phyloP scores from a whole-genome alignment of 169 alveolate genomes.

The Eimeria falciformis region DNA sequence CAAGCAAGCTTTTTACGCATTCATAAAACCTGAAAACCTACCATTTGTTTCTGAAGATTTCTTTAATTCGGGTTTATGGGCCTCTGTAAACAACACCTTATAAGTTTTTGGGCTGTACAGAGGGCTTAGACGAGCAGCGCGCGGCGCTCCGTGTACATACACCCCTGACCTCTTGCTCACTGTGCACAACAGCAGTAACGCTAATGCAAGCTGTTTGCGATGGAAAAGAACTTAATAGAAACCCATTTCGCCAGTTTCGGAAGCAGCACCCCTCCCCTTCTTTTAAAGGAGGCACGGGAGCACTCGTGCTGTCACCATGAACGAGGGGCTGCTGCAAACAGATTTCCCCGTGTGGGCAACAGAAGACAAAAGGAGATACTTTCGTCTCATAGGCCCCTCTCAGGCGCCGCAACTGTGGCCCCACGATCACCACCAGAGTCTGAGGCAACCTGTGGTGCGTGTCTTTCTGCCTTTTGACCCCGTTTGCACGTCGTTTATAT shows the following conservation, averaged over 20 bases:
- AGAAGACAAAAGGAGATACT: too few species aligned
- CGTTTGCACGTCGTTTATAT: not conserved
- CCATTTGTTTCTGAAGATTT: too few species aligned
- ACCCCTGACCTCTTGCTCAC: too few species aligned
- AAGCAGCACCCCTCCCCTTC: conserved; percentile 45
- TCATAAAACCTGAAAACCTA: too few species aligned
- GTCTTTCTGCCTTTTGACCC: not conserved
- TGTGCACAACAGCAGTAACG: too few species aligned
- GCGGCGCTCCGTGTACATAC: too few species aligned
- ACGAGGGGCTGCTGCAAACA: not conserved
- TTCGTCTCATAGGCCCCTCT: not conserved
- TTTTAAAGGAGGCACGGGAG: conserved; percentile 23
- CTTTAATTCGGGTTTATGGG: too few species aligned
- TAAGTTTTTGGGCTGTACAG: too few species aligned
- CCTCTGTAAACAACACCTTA: too few species aligned
- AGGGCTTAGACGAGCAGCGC: too few species aligned
- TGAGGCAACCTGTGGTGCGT: not conserved
- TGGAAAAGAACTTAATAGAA: conserved; percentile 14
- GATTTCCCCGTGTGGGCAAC: conserved; percentile 13
- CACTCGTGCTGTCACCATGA: not conserved
- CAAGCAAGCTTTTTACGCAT: too few species aligned
- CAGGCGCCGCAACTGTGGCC: not conserved
- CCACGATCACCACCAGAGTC: not conserved
- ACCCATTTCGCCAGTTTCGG: not conserved
- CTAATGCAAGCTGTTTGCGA: too few species aligned